These are phyloP conservation scores for Rheum nobile DNA, from an alignment of 148 eudicot species.

Conservation along the genomic window DNA sequence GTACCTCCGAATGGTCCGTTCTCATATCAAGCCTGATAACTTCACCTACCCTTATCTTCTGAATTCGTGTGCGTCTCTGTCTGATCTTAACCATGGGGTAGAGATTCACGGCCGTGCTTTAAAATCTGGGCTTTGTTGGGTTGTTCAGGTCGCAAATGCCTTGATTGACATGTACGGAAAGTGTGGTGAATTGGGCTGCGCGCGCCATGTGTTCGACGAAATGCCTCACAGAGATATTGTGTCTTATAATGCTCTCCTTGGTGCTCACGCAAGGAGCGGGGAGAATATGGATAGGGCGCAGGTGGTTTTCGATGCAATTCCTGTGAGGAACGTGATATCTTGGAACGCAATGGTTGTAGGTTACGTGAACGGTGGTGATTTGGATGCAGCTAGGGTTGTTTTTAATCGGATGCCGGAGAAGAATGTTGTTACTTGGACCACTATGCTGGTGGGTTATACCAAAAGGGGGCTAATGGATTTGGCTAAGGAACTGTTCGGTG, in stretches of 20 bases:
- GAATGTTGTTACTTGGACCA: constrained; percentile 32
- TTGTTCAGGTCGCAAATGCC: constrained; percentile 20
- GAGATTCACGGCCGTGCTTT: constrained; percentile 21
- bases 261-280: constrained; percentile 21
- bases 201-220: constrained; percentile 30
- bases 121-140: constrained; percentile 25
- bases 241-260: constrained; percentile 32
- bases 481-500: constrained; percentile 19
- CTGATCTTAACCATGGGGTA: constrained; percentile 13
- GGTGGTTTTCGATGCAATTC: constrained; percentile 29
- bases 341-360: constrained; percentile 43
- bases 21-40: constrained; percentile 22
- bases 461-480: constrained; percentile 26
- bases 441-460: constrained; percentile 32
- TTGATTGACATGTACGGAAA: constrained; percentile 36
- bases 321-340: constrained; percentile 25
- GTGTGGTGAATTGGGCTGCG: constrained; percentile 23
- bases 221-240: constrained; percentile 28
- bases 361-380: constrained; percentile 24
- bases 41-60: constrained; percentile 29
- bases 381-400: constrained; percentile 17
- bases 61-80: constrained; percentile 21
- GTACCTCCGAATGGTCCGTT: constrained; percentile 20
- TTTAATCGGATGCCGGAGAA: constrained; percentile 24
- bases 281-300: constrained; percentile 21